Evolutionary conservation across 768 basidiomycete genomes (phyloP), one percentile per base, ranked within the genome.

Genomic region (Lentinus tigrinus): DNA sequence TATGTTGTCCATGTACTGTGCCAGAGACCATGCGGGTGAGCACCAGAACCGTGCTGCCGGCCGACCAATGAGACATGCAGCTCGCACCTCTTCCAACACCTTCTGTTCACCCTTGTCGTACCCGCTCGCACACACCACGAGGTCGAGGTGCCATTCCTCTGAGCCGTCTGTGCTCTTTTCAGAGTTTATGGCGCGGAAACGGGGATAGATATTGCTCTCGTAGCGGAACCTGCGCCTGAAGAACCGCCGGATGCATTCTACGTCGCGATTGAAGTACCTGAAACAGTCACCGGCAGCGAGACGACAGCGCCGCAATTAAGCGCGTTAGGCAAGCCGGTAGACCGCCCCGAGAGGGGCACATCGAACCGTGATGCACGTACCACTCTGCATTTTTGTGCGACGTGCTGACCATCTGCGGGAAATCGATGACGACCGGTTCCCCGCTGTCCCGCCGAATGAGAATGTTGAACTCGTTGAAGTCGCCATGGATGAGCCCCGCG

Each of bases 381-480:
- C 90, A 97, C 77, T 98, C 97, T 5, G 97, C 97, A 70, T 99
- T 97, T 66, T 86, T 85, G 64, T 99, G 97, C 47, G 94, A 91
- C 26, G 92, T 95, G 78, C 91, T 93, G 73, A 98, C 93, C 96
- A 98, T 98, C 77, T 99, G 97, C 8, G 97, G 97, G 71, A 99
- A 99, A 76, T 99, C 97, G 66, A 99, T 99, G 42, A 99, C 85
- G 52, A 98, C 74, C 7, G 95, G 91, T 65, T 93, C 86, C 11
- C 82, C 82, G 44, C 73, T 77, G 52, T 87, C 87, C 46, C 91
- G 84, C 37, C 83, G 83, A 65, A 99, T 94, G 60, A 99, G 85
- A 63, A 99, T 95, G 72, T 99, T 98, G 78, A 98, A 99, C 70
- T 99, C 97, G 75, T 99, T 99, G 75, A 91, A 99, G 67, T 99